A percentile compares a stretch with the other conserved stretches of the same genome.
These are phyloP conservation scores for Botryosphaeria dothidea DNA, from an alignment of 2,329 filamentous ascomycete species.

Conservation along the genomic window DNA sequence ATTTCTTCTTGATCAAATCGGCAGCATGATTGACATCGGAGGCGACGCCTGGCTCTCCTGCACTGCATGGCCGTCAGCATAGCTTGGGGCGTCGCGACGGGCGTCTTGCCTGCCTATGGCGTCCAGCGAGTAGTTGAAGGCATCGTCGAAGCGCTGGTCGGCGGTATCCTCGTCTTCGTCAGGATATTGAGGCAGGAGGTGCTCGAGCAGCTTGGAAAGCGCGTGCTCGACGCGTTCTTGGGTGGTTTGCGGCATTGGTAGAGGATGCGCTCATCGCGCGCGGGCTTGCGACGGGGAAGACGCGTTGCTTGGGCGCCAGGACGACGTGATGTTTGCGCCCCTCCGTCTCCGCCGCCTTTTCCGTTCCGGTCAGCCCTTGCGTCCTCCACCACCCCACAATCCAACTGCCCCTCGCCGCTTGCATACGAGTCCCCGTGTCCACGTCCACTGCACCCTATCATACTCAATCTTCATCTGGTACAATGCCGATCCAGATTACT, in stretches of 20 bases:
- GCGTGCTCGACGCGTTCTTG: conserved; percentile 72
- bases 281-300: conserved; percentile 6
- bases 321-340: conserved; percentile 17
- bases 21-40: conserved; percentile 87
- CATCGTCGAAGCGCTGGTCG: conserved; percentile 68
- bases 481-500: neutral
- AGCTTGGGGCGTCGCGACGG: conserved; percentile 47
- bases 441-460: neutral
- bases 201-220: conserved; percentile 75
- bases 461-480: neutral
- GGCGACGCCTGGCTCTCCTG: conserved; percentile 55
- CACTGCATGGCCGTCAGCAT: conserved; percentile 23
- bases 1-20: conserved; percentile 85
- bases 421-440: neutral
- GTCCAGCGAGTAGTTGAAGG: conserved; percentile 52
- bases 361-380: neutral
- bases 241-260: conserved; percentile 27
- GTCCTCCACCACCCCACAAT: neutral
- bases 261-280: conserved; percentile 9
- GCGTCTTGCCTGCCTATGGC: conserved; percentile 42
- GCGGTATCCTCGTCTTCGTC: conserved; percentile 67
- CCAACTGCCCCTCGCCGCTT: neutral
- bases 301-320: conserved; percentile 7
- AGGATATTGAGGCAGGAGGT: conserved; percentile 67
- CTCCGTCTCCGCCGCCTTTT: neutral